A percentile compares a stretch with the other conserved stretches of the same genome.
These are phyloP conservation scores for Sindora glabra DNA, from an alignment of 306 rosid genomes.

Conservation along the genomic window DNA sequence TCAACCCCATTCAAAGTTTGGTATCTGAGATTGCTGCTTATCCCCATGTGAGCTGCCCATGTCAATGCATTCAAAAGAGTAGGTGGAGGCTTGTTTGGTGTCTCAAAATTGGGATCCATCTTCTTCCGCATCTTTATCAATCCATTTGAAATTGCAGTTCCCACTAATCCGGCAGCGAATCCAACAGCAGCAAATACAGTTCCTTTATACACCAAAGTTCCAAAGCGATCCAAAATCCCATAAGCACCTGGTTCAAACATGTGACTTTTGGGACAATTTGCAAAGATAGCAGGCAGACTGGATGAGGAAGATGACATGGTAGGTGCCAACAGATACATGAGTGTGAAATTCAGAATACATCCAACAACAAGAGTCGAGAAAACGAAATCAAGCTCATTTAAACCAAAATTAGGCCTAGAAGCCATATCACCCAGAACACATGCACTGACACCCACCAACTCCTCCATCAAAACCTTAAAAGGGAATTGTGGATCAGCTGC, in stretches of 20 bases:
- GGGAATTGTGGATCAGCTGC: slow-evolving; percentile 98
- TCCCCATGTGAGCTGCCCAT: slow-evolving; percentile 89
- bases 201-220: slow-evolving; percentile 78
- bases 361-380: slow-evolving; percentile 97
- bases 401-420: slow-evolving; percentile 90
- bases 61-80: slow-evolving; percentile 71
- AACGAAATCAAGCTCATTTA: slow-evolving; percentile 92
- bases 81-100: slow-evolving; percentile 84
- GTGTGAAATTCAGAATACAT: slow-evolving; percentile 75
- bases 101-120: slow-evolving; percentile 81
- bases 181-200: slow-evolving; percentile 72
- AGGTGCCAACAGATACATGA: slow-evolving; percentile 92
- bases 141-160: slow-evolving; percentile 79
- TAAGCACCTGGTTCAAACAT: slow-evolving; percentile 87
- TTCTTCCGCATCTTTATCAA: slow-evolving; percentile 65
- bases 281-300: slow-evolving; percentile 51
- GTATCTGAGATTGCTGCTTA: slow-evolving; percentile 82
- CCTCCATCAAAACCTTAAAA: slow-evolving; percentile 94
- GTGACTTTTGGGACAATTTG: slow-evolving; percentile 73
- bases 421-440: slow-evolving; percentile 97
- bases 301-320: slow-evolving; percentile 41
- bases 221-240: slow-evolving; percentile 41
- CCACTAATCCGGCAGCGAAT: slow-evolving; percentile 71
- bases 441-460: slow-evolving; percentile 76
- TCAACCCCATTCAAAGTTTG: slow-evolving; percentile 77